Percentiles rank a stretch among this genome's conserved stretches.
phyloP scores from a whole-genome alignment of 2,329 filamentous ascomycete species.

The Cercospora sojina region DNA sequence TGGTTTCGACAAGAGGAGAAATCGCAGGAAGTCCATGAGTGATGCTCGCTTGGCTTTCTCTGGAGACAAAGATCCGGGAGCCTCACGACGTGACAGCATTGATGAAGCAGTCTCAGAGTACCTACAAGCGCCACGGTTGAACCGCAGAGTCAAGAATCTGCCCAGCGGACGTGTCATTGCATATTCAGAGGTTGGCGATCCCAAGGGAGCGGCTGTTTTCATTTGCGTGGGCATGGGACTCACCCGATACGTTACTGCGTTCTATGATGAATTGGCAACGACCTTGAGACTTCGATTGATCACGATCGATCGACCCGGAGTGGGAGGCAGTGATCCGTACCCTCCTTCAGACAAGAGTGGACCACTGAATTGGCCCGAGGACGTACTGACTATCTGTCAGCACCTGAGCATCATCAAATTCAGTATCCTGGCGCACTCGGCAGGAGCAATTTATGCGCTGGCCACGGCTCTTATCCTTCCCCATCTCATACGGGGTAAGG shows the following conservation, averaged over 20 bases:
- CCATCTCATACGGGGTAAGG: constrained; percentile 88
- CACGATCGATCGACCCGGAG: constrained; percentile 88
- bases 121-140: constrained; percentile 76
- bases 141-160: constrained; percentile 83
- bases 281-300: constrained; percentile 87
- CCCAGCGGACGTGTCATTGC: constrained; percentile 85
- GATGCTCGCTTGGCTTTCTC: constrained; percentile 40
- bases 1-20: constrained; percentile 30
- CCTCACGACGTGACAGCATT: constrained; percentile 73
- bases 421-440: constrained; percentile 92
- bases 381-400: constrained; percentile 92
- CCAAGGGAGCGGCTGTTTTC: constrained; percentile 86
- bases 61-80: constrained; percentile 38
- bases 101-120: constrained; percentile 86
- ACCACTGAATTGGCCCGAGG: constrained; percentile 89
- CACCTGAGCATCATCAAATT: constrained; percentile 91
- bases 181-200: constrained; percentile 94
- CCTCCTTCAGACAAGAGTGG: constrained; percentile 72
- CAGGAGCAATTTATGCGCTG: constrained; percentile 95
- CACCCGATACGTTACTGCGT: constrained; percentile 92
- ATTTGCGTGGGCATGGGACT: constrained; percentile 98
- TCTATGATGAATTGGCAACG: constrained; percentile 91
- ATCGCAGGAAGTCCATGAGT: constrained; percentile 37
- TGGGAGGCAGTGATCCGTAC: constrained; percentile 87
- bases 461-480: constrained; percentile 94